phyloP scores from a whole-genome alignment of 495 filamentous ascomycete species.

The Bacidia gigantensis region DNA sequence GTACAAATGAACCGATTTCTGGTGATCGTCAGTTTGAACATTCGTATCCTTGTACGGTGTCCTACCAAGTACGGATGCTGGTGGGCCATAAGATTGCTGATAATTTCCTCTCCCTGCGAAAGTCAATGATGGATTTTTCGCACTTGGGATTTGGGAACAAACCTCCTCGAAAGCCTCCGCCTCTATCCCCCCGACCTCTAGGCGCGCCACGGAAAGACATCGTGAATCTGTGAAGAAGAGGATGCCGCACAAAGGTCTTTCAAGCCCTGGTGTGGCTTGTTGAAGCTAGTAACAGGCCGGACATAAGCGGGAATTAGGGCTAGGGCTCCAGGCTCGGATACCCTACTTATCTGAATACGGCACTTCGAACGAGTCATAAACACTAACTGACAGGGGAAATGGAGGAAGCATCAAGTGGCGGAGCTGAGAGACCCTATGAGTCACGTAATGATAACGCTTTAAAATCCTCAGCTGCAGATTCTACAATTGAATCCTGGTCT shows the following conservation, averaged over 20 bases:
- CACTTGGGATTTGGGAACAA: background rate
- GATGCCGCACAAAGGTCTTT: too few relatives aligned
- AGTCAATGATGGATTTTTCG: background rate
- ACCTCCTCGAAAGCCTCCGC: conserved; percentile 32
- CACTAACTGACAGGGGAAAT: conserved; percentile 6
- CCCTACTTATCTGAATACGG: too few relatives aligned
- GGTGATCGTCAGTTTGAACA: conserved; percentile 18
- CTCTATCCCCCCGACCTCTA: conserved; percentile 36
- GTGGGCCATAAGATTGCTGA: conserved; percentile 51
- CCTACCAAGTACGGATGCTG: conserved; percentile 50
- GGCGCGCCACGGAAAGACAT: conserved; percentile 41
- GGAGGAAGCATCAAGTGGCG: background rate
- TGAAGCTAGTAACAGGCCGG: background rate
- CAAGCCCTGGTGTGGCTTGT: too few relatives aligned
- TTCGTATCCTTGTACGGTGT: background rate
- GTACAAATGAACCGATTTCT: conserved; percentile 90
- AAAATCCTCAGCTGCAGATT: conserved; percentile 10
- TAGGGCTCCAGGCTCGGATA: too few relatives aligned
- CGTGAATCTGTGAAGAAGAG: background rate
- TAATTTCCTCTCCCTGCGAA: conserved; percentile 46
- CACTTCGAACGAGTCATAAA: background rate
- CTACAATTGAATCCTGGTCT: conserved; percentile 8
- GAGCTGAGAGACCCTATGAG: conserved; percentile 13
- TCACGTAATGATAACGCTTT: conserved; percentile 10
- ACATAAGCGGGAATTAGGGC: too few relatives aligned